Evolutionary conservation across 2,329 filamentous ascomycete species (phyloP).

Genomic region (Sporothrix brunneoviolacea): DNA sequence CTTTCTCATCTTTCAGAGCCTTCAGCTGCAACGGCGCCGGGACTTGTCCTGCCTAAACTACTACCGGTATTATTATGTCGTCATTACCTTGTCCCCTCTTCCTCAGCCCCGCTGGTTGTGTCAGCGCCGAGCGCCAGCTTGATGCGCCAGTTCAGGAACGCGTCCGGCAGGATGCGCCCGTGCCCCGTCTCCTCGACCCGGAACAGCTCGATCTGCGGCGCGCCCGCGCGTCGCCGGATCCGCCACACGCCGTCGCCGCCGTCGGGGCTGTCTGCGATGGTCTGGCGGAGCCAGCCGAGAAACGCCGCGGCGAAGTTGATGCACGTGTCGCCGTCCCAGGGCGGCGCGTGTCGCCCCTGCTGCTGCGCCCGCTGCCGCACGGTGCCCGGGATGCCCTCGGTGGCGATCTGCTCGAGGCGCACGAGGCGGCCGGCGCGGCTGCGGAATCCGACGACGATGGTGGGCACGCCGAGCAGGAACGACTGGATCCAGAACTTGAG

Average conservation of each 20-base stretch:
- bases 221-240: slow-evolving; percentile 60
- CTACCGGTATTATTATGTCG: too few relatives aligned
- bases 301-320: slow-evolving; percentile 83
- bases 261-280: slow-evolving; percentile 40
- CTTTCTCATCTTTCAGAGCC: too few relatives aligned
- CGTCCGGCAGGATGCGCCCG: slow-evolving; percentile 67
- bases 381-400: slow-evolving; percentile 67
- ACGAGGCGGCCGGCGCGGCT: slow-evolving; percentile 63
- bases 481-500: slow-evolving; percentile 97
- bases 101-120: neutral
- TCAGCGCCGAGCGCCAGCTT: slow-evolving; percentile 36
- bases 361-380: slow-evolving; percentile 26
- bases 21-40: too few relatives aligned
- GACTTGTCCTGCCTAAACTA: too few relatives aligned
- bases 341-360: neutral
- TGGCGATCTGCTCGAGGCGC: slow-evolving; percentile 71
- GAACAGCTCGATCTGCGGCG: slow-evolving; percentile 64
- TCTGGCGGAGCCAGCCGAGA: slow-evolving; percentile 62
- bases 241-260: slow-evolving; percentile 63
- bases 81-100: too few relatives aligned
- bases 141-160: slow-evolving; percentile 70
- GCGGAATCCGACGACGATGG: slow-evolving; percentile 85
- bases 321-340: slow-evolving; percentile 87
- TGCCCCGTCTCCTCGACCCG: slow-evolving; percentile 67
- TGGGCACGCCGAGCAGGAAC: slow-evolving; percentile 86